Base-by-base conservation (phyloP, 179 eudicot species). In the Camellia oleifera region DNA sequence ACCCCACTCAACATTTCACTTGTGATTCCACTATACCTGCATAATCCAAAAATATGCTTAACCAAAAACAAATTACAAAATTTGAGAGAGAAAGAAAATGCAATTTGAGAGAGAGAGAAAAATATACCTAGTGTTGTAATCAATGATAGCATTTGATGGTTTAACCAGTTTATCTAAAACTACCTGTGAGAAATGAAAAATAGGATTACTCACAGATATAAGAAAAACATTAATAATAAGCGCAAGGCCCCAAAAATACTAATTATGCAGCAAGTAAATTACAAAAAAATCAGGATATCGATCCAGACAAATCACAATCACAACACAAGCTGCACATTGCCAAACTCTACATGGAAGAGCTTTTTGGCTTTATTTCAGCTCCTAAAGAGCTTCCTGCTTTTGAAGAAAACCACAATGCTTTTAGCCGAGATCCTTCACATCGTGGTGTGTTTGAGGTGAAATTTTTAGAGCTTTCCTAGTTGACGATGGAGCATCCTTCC, bases 21-120 rank as follows among this genome's bases (percentile, higher is more conserved):
- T 64, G 99, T 96, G 71, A 96, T 96, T 75, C 99, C 99, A 86
- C 99, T 96, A 81, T 92, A 96, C 86, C 99, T 95, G 94, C 83
- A 82, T 77, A 42, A 50, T 70, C 9, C 20, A 77, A 61, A 13
- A 20, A 76, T 64, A 66, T 65, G 73, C 44, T 74, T 48, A 65
- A 56, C 74, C 15, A 52, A 12, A 63, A 62, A 18, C 13, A 46
- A 46, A 71, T 10, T n/a, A 52, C 10, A 3, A 26, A 13, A 23
- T 54, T 54, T 26, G 57, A 45, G 13, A 44, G 53, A 74, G 15
- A 57, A 72, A 48, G 40, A 20, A 4, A 72, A 44, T 50, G 61
- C 6, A 53, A 18, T 4, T 15, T 11, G 23, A 23, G 50, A 58
- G 76, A n/a, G 18, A 18, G 9, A 50, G 4, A 62, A 76, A 58